Base-by-base conservation (phyloP, 306 rosid genomes). In the Abrus precatorius region DNA sequence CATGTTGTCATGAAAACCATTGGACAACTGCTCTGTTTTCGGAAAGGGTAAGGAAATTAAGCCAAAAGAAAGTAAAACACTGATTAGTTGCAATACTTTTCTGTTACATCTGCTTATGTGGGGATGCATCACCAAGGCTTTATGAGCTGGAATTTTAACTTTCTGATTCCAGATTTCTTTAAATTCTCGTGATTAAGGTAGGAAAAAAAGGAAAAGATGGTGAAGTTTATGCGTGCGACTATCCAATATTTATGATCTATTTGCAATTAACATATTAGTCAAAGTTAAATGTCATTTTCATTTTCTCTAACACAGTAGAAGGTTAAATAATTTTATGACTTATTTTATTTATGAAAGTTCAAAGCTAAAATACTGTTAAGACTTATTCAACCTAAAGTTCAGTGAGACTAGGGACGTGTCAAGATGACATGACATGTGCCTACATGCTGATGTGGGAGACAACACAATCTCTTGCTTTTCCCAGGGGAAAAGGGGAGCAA, bases 121-220 rank as follows among this genome's bases (percentile, higher is more conserved):
- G 71, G 80, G 77, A 78, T 82, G 85, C 65, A 28, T 83, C 76
- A 77, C 45, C 70, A 84, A 61, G 71, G 81, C 87, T 75, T 88
- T 87, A 66, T 84, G 89, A 87, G 95, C 38, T 89, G 90, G 86
- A 59, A 40, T 75, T 54, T 77, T 71, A 83, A 78, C 85, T 79
- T 91, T 88, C 53, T 84, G 87, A 84, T 80, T 85, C 84, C 76
- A 63, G 1, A 33, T 29, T 77, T 69, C 75, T 74, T 53, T 40
- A 12, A 72, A 74, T 32, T 13, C 57, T 27, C 12, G 64, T 11
- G 10, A 53, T 56, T 20, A 50, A 14, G 81, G 56, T 72, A 10
- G n/a, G 29, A 45, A 67, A n/a, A 45, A 67, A n/a, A 80, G 33
- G 34, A 29, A 30, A 30, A 64, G 66, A 69, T 10, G 50, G 43